Base-by-base conservation (phyloP, 805 yeast genomes). In the Suhomyces canberraensis region DNA sequence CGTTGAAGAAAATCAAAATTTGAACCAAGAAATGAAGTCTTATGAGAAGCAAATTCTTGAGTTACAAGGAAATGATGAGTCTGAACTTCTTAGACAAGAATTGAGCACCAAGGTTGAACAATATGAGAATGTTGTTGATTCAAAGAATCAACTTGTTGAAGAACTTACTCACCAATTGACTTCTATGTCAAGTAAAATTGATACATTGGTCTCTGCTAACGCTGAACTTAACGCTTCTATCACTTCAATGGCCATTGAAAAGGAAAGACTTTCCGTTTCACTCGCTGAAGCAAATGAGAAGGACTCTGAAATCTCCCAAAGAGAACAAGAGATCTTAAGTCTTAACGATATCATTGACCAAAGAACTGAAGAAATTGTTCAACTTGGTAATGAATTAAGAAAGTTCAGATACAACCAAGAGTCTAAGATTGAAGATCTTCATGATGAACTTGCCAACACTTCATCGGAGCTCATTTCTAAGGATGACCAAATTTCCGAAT, bases 281-380 rank as follows among this genome's bases (percentile, higher is more conserved):
- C 13, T 8, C 13, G 15, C 15, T 9, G 29, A 32, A 13, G 14
- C 25, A 8, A 25, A 25, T 16, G 30, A 17, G 5, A 25, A 25
- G 35, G 25, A 19, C 7, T 11, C n/a, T 16, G 37, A 34, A 16
- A n/a, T 22, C n/a, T 31, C 19, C 16, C 21, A n/a, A 7, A 20
- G 11, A 9, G 13, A 6, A 4, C 9, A 30, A 16, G 33, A 34
- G n/a, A 29, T 29, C 11, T 24, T 27, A 11, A 16, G 16, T 9
- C 32, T 40, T 18, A 20, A 15, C 16, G 22, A 36, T 11, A 20
- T 31, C 16, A 15, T 40, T 11, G 40, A 36, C 11, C 11, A 25
- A 4, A 33, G 39, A 29, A 8, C 29, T 9, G 40, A 35, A 22
- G 39, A 32, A 22, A 33, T 29, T 20, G 35, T 29, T 3, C 24